phyloP scores from a whole-genome alignment of 176 grass and related monocot species.

The Avena eriantha region DNA sequence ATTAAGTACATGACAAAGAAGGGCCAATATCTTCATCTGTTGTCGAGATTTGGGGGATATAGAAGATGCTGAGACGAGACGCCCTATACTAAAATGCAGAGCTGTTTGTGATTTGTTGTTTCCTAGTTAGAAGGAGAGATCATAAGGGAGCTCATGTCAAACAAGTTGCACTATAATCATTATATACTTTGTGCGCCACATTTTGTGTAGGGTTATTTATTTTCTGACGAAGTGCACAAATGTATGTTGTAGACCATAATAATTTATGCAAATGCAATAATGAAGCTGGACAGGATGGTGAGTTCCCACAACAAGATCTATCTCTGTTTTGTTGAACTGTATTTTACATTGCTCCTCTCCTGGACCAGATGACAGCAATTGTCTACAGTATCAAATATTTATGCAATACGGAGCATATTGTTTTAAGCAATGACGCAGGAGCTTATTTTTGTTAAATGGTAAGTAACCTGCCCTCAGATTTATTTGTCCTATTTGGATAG shows the following conservation, averaged over 20 bases:
- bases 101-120: conserved; percentile 42
- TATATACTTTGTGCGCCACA: conserved; percentile 33
- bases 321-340: neutral
- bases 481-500: conserved; percentile 3
- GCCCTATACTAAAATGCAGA: conserved; percentile 26
- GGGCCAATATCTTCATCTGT: conserved; percentile 94
- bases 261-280: conserved; percentile 14
- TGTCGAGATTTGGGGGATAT: conserved; percentile 81
- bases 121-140: conserved; percentile 40
- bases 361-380: neutral
- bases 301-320: neutral
- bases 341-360: neutral
- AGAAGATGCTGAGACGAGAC: conserved; percentile 69
- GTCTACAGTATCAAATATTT: neutral
- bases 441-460: neutral
- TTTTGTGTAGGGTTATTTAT: conserved; percentile 32
- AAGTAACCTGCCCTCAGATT: neutral
- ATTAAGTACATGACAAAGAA: conserved; percentile 91
- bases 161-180: conserved; percentile 23
- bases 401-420: neutral
- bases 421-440: no score
- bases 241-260: conserved; percentile 28
- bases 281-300: neutral
- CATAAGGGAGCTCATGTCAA: conserved; percentile 30
- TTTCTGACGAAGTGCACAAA: conserved; percentile 44